These are phyloP conservation scores for Oidium heveae DNA, from an alignment of 2,329 filamentous ascomycete genomes.

Conservation along the genomic window DNA sequence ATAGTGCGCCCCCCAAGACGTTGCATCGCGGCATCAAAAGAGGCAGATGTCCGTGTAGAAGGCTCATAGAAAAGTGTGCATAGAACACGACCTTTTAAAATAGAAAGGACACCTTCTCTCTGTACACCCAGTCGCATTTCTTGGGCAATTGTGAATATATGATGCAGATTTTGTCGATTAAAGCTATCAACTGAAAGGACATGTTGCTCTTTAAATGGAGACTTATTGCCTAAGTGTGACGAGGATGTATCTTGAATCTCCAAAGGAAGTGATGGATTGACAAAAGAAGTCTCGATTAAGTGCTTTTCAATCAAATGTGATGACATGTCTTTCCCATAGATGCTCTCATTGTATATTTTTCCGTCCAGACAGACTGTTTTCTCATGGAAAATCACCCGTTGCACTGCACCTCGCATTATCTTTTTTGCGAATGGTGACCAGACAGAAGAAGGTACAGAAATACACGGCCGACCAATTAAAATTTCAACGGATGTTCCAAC, in stretches of 20 bases:
- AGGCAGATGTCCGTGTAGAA: conserved; percentile 81
- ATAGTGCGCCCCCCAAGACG: conserved; percentile 76
- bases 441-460: conserved; percentile 22
- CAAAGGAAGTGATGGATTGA: conserved; percentile 21
- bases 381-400: conserved; percentile 50
- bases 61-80: conserved; percentile 95
- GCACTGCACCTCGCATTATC: conserved; percentile 41
- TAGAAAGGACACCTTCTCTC: conserved; percentile 66
- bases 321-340: conserved; percentile 52
- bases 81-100: conserved; percentile 65
- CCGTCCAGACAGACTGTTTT: conserved; percentile 55
- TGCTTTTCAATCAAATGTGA: conserved; percentile 24
- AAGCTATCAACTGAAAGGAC: conserved; percentile 86
- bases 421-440: conserved; percentile 55
- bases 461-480: conserved; percentile 48
- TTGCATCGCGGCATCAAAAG: conserved; percentile 97
- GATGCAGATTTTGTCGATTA: conserved; percentile 61
- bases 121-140: conserved; percentile 95
- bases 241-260: conserved; percentile 19
- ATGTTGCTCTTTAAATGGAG: conserved; percentile 71
- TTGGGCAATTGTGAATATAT: conserved; percentile 87
- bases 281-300: conserved; percentile 20
- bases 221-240: conserved; percentile 43
- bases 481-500: conserved; percentile 47
- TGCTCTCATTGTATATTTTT: conserved; percentile 27